Conservation (phyloP, 176 grass and related monocot species). For the sorghum (Sorghum bicolor) region Sorghum_bicolor_NCBIv3 NC_012871.2:4649501-4650000, state of each 20-base stretch:
- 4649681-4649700: constrained; percentile 30
- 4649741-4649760: constrained; percentile 93
- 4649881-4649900: constrained; percentile 13
- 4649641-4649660: constrained; percentile 79
- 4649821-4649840: constrained; percentile 62
- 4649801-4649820: constrained; percentile 93
- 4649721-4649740: constrained; percentile 89
- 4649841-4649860: constrained; percentile 1
- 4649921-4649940: neutral
- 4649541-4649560: constrained; percentile 17
- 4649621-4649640: constrained; percentile 79
- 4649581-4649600: constrained; percentile 63
- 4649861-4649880: constrained; percentile 9
- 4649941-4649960: neutral
- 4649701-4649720: constrained; percentile 55
- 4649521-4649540: constrained; percentile 30
- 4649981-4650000: constrained; percentile 2
- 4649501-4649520: constrained; percentile 20
- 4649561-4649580: constrained; percentile 13
- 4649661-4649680: constrained; percentile 61
- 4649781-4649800: constrained; percentile 93
- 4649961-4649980: neutral
- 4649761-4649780: constrained; percentile 70
- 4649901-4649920: constrained; percentile 1
- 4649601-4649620: constrained; percentile 76